A percentile compares a stretch with the other conserved stretches of the same genome.
Conservation (phyloP, 228 moss, liverwort and hornwort species). For the Sphagnum magellanicum region DNA sequence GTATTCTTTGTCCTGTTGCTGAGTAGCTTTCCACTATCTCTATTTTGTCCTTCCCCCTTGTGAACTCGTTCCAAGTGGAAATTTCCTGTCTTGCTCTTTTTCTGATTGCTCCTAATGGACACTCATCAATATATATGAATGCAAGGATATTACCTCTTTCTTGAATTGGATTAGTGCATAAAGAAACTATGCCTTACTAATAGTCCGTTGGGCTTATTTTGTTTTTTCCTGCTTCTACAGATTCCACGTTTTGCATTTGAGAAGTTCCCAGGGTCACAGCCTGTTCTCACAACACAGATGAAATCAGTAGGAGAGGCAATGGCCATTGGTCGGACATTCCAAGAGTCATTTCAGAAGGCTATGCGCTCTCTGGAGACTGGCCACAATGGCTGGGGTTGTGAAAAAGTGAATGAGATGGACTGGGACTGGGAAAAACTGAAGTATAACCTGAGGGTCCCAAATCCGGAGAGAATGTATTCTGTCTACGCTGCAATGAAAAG, state of each 20-base stretch:
- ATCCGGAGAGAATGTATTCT: conserved; percentile 87
- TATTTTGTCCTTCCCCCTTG: background rate
- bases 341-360: conserved; percentile 96
- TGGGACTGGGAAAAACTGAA: conserved; percentile 88
- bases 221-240: conserved; percentile 17
- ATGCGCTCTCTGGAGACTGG: conserved; percentile 96
- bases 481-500: conserved; percentile 91
- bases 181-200: too few species aligned
- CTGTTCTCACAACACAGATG: conserved; percentile 92
- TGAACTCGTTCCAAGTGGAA: background rate
- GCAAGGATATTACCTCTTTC: too few species aligned
- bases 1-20: background rate
- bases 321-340: conserved; percentile 98
- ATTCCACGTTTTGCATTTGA: conserved; percentile 99
- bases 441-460: conserved; percentile 80
- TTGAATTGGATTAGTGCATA: too few species aligned
- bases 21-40: background rate
- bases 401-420: conserved; percentile 82
- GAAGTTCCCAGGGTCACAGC: conserved; percentile 94
- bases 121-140: too few species aligned
- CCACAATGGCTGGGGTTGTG: conserved; percentile 95
- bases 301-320: conserved; percentile 99
- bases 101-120: background rate
- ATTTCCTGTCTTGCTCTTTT: background rate
- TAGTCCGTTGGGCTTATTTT: too few species aligned